Percentiles rank a stretch among this genome's conserved stretches.
These are phyloP conservation scores for Corchorus olitorius DNA, from an alignment of 345 rosid genomes.

Conservation along the genomic window DNA sequence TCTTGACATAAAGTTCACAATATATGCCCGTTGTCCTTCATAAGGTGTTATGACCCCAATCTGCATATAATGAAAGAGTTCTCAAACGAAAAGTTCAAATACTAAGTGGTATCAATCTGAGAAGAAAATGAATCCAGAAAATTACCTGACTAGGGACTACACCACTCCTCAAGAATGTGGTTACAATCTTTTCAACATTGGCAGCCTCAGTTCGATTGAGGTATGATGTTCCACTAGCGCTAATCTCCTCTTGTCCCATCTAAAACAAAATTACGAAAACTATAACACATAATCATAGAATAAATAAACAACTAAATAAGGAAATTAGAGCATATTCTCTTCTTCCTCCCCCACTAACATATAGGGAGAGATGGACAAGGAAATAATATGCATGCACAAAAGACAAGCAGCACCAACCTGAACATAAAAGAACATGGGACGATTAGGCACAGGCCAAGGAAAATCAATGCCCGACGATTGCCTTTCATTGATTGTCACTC, in stretches of 20 bases:
- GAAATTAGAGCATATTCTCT: neutral
- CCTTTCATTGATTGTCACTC: conserved; percentile 95
- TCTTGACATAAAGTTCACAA: conserved; percentile 97
- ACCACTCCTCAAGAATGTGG: conserved; percentile 97
- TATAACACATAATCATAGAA: conserved; percentile 17
- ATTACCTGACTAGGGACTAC: conserved; percentile 93
- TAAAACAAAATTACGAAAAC: conserved; percentile 37
- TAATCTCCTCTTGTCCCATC: conserved; percentile 99
- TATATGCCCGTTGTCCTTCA: conserved; percentile 98
- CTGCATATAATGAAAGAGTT: conserved; percentile 37
- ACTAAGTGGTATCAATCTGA: neutral
- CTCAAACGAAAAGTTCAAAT: neutral
- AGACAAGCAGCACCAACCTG: conserved; percentile 50
- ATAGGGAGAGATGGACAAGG: neutral
- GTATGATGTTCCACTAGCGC: conserved; percentile 98
- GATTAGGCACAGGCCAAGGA: conserved; percentile 98
- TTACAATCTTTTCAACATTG: conserved; percentile 98
- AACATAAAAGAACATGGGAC: conserved; percentile 99
- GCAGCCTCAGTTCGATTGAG: conserved; percentile 99
- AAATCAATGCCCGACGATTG: conserved; percentile 97
- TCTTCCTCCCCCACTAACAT: neutral
- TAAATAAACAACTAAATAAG: neutral
- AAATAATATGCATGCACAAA: conserved; percentile 1
- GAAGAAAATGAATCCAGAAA: conserved; percentile 10
- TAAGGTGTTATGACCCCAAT: conserved; percentile 99